These are phyloP conservation scores for Colletotrichum musicola DNA, from an alignment of 2,329 filamentous ascomycete genomes.

Conservation along the genomic window DNA sequence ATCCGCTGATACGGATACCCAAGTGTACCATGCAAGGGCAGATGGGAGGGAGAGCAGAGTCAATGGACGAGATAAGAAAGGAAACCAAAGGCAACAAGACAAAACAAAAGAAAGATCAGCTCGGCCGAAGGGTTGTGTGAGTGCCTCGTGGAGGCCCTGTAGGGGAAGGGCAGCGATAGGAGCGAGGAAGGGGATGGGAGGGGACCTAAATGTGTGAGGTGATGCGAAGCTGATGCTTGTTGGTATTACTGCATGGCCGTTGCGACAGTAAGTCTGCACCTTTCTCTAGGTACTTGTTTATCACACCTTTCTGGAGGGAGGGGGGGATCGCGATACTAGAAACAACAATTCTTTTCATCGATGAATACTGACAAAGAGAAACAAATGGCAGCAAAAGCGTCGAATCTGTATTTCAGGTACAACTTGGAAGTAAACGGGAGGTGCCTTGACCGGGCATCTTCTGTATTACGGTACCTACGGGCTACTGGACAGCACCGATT, in stretches of 20 bases:
- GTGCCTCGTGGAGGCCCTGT: constrained; percentile 2
- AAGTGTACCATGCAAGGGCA: neutral
- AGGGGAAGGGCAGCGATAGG: neutral
- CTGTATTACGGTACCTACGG: no score
- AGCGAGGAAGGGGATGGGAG: neutral
- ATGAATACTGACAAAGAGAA: no score
- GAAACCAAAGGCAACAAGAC: constrained; percentile 1
- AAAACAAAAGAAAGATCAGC: constrained; percentile 12
- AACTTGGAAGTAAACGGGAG: no score
- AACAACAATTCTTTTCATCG: no score
- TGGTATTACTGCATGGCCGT: constrained; percentile 27
- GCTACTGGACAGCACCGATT: neutral
- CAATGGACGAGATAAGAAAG: constrained; percentile 12
- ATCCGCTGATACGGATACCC: no score
- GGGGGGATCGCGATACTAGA: no score
- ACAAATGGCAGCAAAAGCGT: no score
- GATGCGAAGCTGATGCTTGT: constrained; percentile 9
- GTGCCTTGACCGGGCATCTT: no score
- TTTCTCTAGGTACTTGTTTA: neutral
- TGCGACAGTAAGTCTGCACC: constrained; percentile 8
- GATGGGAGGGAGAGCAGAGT: constrained; percentile 1
- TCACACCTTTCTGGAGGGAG: no score
- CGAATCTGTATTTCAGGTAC: no score
- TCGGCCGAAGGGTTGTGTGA: neutral
- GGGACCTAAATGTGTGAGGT: constrained; percentile 2